These are phyloP conservation scores for Bromus sterilis DNA, from an alignment of 176 grass and related monocot species.

Conservation along the genomic window DNA sequence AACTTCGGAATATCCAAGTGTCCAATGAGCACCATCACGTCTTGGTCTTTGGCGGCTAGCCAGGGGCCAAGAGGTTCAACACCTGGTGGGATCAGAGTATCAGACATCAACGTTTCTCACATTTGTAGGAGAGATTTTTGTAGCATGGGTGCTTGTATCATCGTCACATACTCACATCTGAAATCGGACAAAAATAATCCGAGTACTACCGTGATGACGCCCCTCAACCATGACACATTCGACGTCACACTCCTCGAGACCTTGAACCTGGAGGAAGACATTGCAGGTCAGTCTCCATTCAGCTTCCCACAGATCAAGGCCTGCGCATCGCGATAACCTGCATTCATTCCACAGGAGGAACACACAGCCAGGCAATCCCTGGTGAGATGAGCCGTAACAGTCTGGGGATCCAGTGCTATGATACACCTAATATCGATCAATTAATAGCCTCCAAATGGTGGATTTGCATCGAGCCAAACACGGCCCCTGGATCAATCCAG, in stretches of 20 bases:
- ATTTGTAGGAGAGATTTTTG: too few relatives aligned
- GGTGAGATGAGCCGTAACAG: background rate
- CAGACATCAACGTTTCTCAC: too few relatives aligned
- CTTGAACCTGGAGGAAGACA: background rate
- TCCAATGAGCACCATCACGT: too few relatives aligned
- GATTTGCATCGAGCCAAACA: background rate
- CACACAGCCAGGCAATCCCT: background rate
- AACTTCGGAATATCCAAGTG: too few relatives aligned
- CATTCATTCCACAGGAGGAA: background rate
- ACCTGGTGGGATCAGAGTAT: too few relatives aligned
- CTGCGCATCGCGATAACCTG: background rate
- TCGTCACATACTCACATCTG: too few relatives aligned
- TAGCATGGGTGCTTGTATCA: too few relatives aligned
- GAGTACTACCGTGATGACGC: background rate
- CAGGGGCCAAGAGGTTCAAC: too few relatives aligned
- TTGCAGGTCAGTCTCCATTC: background rate
- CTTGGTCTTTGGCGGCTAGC: too few relatives aligned
- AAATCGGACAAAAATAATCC: background rate
- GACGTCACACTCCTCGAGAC: background rate
- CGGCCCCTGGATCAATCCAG: background rate
- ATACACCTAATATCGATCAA: slow-evolving; percentile 13
- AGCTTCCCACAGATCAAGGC: background rate
- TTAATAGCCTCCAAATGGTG: slow-evolving; percentile 11
- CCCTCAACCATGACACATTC: background rate
- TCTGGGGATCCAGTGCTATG: background rate